Conservation (phyloP, 2,329 filamentous ascomycete species). For the Didymella pomorum region DNA sequence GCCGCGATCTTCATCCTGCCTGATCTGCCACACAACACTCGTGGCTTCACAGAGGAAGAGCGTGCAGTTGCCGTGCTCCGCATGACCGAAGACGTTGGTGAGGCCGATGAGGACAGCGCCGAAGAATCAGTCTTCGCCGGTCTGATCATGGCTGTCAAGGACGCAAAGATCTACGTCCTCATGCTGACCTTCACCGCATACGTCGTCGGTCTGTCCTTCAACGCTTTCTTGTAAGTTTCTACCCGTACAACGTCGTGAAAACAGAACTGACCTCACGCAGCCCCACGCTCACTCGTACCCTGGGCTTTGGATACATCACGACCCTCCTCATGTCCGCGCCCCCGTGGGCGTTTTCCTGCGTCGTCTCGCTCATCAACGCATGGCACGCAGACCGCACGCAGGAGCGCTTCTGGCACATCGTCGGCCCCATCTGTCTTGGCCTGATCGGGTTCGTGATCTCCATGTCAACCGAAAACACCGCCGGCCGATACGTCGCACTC, state of each 20-base stretch:
- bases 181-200: conserved; percentile 69
- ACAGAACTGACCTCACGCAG: too few relatives aligned
- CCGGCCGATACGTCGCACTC: conserved; percentile 45
- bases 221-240: conserved; percentile 39
- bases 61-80: conserved; percentile 50
- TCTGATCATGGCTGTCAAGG: conserved; percentile 66
- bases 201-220: conserved; percentile 60
- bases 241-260: too few relatives aligned
- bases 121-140: conserved; percentile 63
- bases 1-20: conserved; percentile 43
- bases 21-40: conserved; percentile 51
- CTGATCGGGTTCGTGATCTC: conserved; percentile 56
- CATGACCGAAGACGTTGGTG: conserved; percentile 61
- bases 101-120: conserved; percentile 51
- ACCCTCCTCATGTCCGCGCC: conserved; percentile 56
- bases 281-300: conserved; percentile 37
- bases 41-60: conserved; percentile 59
- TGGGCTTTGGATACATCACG: conserved; percentile 50
- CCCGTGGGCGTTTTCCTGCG: conserved; percentile 59
- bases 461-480: conserved; percentile 43
- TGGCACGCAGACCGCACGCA: conserved; percentile 61
- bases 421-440: conserved; percentile 53
- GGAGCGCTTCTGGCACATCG: conserved; percentile 63
- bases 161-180: conserved; percentile 70
- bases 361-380: conserved; percentile 58